A percentile compares a stretch with the other conserved stretches of the same genome.
These are phyloP conservation scores for Platanthera guangdongensis DNA, from an alignment of 106 monocot genomes.

Conservation along the genomic window DNA sequence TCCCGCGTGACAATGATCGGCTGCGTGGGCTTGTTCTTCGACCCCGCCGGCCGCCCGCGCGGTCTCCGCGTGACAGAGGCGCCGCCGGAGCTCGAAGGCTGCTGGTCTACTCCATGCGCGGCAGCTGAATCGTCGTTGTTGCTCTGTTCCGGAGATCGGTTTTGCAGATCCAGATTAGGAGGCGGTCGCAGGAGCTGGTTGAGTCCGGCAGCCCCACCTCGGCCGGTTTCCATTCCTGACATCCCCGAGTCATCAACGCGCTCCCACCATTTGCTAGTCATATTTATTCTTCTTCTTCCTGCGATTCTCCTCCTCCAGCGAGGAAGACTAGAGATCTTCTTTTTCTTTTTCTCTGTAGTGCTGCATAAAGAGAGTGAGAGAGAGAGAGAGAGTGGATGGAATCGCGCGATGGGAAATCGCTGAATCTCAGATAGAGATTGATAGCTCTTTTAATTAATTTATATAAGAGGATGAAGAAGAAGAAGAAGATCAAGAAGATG, in stretches of 20 bases:
- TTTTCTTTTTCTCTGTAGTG: neutral
- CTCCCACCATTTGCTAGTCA: constrained; percentile 4
- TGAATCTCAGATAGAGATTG: neutral
- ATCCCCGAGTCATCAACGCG: neutral
- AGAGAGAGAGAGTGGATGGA: neutral
- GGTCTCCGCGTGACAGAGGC: neutral
- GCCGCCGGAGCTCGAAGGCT: neutral
- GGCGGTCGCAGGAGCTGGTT: neutral
- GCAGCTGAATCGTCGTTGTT: neutral
- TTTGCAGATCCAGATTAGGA: neutral
- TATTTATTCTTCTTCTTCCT: neutral
- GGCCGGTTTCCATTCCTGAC: neutral
- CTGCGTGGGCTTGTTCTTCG: neutral
- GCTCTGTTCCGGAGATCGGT: neutral
- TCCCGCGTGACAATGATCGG: constrained; percentile 5
- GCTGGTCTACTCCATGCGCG: neutral
- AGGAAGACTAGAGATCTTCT: neutral
- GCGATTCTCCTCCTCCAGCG: neutral
- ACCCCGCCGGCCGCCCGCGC: neutral
- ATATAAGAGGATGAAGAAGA: neutral
- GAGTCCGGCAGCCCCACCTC: neutral
- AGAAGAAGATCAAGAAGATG: neutral
- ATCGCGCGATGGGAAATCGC: neutral
- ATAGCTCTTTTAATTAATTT: neutral
- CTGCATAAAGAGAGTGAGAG: neutral